A percentile compares a stretch with the other conserved stretches of the same genome.
These are phyloP conservation scores for Sclerotiophoma versabilis DNA, from an alignment of 2,329 filamentous ascomycete genomes.

Conservation along the genomic window DNA sequence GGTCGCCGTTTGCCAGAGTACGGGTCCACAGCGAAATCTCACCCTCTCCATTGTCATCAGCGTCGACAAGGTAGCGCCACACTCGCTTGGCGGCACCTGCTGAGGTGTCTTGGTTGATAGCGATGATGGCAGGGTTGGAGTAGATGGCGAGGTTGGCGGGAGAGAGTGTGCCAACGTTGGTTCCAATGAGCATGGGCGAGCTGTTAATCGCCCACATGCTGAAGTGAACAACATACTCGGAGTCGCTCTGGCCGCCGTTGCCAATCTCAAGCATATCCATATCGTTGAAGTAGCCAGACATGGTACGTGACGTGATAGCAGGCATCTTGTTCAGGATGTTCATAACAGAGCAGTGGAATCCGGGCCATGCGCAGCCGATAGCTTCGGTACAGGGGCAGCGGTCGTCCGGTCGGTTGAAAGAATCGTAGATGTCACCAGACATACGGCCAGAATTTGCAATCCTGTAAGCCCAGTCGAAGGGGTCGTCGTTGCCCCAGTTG, in stretches of 20 bases:
- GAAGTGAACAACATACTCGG: slow-evolving; percentile 56
- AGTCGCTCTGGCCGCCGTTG: slow-evolving; percentile 51
- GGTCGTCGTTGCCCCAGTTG: slow-evolving; percentile 62
- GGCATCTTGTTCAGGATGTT: slow-evolving; percentile 60
- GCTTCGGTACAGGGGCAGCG: slow-evolving; percentile 54
- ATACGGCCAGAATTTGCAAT: slow-evolving; percentile 58
- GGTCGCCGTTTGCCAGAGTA: slow-evolving; percentile 55
- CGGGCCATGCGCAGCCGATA: slow-evolving; percentile 53
- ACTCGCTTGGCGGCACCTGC: slow-evolving; percentile 53
- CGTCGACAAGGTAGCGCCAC: slow-evolving; percentile 55
- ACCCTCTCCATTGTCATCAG: slow-evolving; percentile 53
- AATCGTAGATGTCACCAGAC: slow-evolving; percentile 57
- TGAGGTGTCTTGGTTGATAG: slow-evolving; percentile 58
- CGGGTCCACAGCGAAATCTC: slow-evolving; percentile 62
- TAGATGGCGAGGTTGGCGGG: slow-evolving; percentile 55
- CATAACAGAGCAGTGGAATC: slow-evolving; percentile 58
- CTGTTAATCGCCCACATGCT: slow-evolving; percentile 59
- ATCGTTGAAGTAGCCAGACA: slow-evolving; percentile 58
- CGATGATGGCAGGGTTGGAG: slow-evolving; percentile 58
- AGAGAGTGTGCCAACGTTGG: slow-evolving; percentile 51
- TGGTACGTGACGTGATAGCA: slow-evolving; percentile 50
- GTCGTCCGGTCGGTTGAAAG: slow-evolving; percentile 53
- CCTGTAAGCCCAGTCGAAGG: slow-evolving; percentile 55
- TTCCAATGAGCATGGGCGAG: slow-evolving; percentile 58
- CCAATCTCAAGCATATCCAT: slow-evolving; percentile 59